phyloP scores from a whole-genome alignment of 179 eudicot genomes.

The Heliamphora ciliata region DNA sequence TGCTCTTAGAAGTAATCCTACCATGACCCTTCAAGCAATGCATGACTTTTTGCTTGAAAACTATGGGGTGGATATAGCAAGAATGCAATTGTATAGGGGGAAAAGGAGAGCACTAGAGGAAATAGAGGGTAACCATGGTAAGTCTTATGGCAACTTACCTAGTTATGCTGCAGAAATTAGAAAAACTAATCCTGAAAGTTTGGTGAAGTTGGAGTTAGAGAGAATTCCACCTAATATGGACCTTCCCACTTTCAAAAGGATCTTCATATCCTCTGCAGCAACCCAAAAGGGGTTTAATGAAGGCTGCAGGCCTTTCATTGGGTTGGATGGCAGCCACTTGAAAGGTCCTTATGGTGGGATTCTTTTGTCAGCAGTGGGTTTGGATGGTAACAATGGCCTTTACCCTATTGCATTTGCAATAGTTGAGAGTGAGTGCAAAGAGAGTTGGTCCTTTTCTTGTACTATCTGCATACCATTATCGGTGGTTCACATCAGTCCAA shows the following conservation, averaged over 20 bases:
- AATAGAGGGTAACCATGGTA: neutral
- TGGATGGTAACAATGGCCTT: neutral
- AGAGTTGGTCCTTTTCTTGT: neutral
- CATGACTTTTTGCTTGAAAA: neutral
- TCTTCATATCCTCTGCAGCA: neutral
- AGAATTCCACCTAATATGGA: neutral
- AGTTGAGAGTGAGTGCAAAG: neutral
- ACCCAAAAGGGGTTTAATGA: neutral
- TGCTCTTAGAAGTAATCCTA: neutral
- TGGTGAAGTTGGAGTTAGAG: neutral
- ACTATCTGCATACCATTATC: neutral
- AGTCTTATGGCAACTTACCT: neutral
- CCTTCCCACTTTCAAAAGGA: neutral
- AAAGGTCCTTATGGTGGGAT: neutral
- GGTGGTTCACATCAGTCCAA: neutral
- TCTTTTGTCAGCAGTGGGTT: neutral
- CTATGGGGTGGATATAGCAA: neutral
- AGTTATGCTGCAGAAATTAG: neutral
- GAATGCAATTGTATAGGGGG: neutral
- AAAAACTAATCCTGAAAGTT: neutral
- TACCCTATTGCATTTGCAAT: neutral
- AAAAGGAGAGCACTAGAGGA: neutral
- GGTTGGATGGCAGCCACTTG: neutral
- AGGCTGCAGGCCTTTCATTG: neutral
- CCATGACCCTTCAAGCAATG: neutral